Evolutionary conservation across 2,329 filamentous ascomycete genomes (phyloP).

Genomic region (Pseudocercospora vitis): DNA sequence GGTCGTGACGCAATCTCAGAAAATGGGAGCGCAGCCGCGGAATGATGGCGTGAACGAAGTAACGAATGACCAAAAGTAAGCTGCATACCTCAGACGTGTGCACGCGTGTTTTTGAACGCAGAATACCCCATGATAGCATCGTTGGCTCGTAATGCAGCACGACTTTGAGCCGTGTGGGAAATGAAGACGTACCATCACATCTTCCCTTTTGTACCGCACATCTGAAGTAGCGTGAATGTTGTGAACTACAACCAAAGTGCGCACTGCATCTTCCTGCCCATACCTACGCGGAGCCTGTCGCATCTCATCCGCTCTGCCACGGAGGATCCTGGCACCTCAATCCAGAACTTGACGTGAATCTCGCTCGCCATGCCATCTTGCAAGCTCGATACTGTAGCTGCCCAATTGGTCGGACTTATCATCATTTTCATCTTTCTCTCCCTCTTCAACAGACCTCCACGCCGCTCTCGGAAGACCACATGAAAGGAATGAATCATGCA

Average conservation of each 20-base stretch:
- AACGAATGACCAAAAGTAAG: constrained; percentile 20
- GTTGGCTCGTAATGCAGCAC: constrained; percentile 1
- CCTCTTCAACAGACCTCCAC: not conserved
- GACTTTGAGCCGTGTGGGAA: not conserved
- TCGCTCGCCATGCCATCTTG: not conserved
- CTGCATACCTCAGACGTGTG: not conserved
- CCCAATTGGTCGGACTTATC: constrained; percentile 2
- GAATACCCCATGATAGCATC: constrained; percentile 7
- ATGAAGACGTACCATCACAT: not conserved
- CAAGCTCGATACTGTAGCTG: not conserved
- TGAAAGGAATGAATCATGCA: constrained; percentile 1
- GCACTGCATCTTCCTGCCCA: not conserved
- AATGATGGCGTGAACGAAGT: constrained; percentile 14
- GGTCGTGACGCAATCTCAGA: constrained; percentile 8
- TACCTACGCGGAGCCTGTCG: not conserved
- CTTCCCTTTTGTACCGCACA: not conserved
- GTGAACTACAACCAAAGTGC: not conserved
- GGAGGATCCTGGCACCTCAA: not conserved
- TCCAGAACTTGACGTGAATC: constrained; percentile 3
- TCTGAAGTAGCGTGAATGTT: not conserved
- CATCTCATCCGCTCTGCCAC: not conserved
- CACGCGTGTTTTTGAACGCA: not conserved
- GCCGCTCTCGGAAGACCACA: not conserved
- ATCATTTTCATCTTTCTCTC: not conserved
- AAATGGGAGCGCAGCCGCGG: constrained; percentile 14